Percentiles rank a stretch among this genome's conserved stretches.
These are phyloP conservation scores for Bromus sterilis DNA, from an alignment of 176 grass and related monocot genomes.

Conservation along the genomic window DNA sequence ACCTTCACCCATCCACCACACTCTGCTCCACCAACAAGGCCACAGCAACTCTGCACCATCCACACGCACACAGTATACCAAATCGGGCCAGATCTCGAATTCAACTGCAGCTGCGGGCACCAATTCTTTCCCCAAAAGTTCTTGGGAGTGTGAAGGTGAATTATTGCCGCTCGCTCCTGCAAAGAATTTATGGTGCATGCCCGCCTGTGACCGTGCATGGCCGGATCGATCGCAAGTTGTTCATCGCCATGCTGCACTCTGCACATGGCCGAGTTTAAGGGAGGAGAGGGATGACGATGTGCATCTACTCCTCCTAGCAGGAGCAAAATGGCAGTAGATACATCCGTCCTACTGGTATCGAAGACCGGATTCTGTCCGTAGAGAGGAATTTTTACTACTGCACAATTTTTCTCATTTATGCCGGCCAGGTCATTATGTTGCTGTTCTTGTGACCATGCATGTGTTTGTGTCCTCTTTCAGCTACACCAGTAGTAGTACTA, in stretches of 20 bases:
- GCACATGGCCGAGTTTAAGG: constrained; percentile 12
- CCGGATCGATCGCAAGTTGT: background rate
- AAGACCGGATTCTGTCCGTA: background rate
- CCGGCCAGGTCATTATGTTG: background rate
- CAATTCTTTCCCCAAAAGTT: background rate
- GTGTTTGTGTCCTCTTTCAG: background rate
- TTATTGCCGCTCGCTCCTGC: background rate
- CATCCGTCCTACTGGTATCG: background rate
- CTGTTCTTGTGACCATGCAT: background rate
- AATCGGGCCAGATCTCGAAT: constrained; percentile 15
- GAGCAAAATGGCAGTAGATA: background rate
- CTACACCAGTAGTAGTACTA: background rate
- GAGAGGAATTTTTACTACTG: background rate
- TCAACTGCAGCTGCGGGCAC: background rate
- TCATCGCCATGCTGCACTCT: background rate
- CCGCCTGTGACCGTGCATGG: no score
- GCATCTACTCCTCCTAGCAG: background rate
- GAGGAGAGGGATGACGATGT: background rate
- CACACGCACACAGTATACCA: background rate
- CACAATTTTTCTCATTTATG: background rate
- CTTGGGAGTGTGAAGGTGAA: background rate
- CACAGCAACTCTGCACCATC: no score
- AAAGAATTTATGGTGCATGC: constrained; percentile 29
- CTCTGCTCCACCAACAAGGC: background rate
- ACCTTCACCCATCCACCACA: background rate